These are phyloP conservation scores for Arachis stenosperma DNA, from an alignment of 306 rosid genomes.

Conservation along the genomic window DNA sequence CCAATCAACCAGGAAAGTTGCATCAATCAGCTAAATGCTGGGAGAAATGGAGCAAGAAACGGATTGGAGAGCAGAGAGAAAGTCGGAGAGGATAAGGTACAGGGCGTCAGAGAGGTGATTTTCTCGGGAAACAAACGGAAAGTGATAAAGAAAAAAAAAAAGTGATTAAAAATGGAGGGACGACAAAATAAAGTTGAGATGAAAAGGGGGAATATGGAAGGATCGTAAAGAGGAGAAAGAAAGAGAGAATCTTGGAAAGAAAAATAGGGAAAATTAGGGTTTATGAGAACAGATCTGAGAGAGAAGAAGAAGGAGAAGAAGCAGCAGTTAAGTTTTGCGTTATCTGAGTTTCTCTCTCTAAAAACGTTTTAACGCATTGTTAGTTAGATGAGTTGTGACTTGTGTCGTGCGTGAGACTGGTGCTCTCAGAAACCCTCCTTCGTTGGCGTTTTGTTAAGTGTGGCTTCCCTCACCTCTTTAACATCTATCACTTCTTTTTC, in stretches of 20 bases:
- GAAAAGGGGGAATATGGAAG: not conserved
- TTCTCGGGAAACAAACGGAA: slow-evolving; percentile 36
- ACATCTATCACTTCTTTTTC: too few relatives aligned
- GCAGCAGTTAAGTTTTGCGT: not conserved
- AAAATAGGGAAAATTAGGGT: not conserved
- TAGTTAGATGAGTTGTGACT: not conserved
- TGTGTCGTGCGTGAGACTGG: too few relatives aligned
- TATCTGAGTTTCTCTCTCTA: not conserved
- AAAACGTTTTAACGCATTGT: not conserved
- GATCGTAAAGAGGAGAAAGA: not conserved
- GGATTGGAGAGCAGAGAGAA: not conserved
- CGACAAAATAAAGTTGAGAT: too few relatives aligned
- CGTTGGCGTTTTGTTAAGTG: not conserved
- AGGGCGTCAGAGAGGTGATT: slow-evolving; percentile 13
- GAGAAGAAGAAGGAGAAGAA: not conserved
- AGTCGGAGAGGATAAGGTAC: slow-evolving; percentile 9
- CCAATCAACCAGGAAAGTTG: slow-evolving; percentile 15
- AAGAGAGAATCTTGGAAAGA: slow-evolving; percentile 37
- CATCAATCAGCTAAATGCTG: slow-evolving; percentile 12
- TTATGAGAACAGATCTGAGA: not conserved
- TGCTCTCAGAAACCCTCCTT: not conserved
- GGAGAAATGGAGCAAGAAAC: slow-evolving; percentile 31
- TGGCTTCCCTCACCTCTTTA: too few relatives aligned
- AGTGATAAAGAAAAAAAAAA: slow-evolving; percentile 11
- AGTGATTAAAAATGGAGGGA: not conserved